Evolutionary conservation across 2,329 filamentous ascomycete genomes (phyloP), one percentile per base, ranked within the genome.

Genomic region (Davidsoniella virescens): DNA sequence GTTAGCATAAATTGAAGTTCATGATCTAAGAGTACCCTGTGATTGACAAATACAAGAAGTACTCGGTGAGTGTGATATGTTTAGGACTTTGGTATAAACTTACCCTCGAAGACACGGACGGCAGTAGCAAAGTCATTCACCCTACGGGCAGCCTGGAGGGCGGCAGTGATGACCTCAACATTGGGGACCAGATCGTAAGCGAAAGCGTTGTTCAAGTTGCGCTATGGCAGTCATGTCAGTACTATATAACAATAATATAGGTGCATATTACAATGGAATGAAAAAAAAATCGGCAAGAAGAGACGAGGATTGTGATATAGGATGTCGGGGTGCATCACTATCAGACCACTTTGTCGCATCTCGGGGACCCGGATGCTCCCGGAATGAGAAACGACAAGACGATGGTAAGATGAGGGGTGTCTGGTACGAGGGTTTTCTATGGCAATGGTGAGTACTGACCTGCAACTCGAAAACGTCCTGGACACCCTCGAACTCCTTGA

Each of bases 391-490:
- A 39, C 16, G n/a, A 12, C 16, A 18, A 47, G 44, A 26, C 44
- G 16, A 47, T 6, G 16, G 20, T 17, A 37, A 29, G 16, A 6
- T 25, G 17, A n/a, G 23, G 18, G 20, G 20, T 45, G 18, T 33
- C 33, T 7, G 12, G 8, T 6, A 18, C 38, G 33, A 26, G 25
- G 33, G 46, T 18, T 26, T 43, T 9, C 17, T 16, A 10, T 29
- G 18, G 18, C 8, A 16, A 10, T 14, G 38, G 36, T 18, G 18
- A 40, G 44, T 14, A 65, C 76, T 64, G 80, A 94, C 88, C 87
- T 95, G 88, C 64, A 98, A 87, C 81, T 98, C 92, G 69, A 98
- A 98, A 64, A 96, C 90, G 73, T 98, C 92, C 72, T 96, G 87
- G 58, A 98, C 92, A 64, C 72, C 70, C 56, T 98, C 90, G 65